These are phyloP conservation scores for Fraxinus pennsylvanica DNA, from an alignment of 257 asterid species.

Conservation along the genomic window DNA sequence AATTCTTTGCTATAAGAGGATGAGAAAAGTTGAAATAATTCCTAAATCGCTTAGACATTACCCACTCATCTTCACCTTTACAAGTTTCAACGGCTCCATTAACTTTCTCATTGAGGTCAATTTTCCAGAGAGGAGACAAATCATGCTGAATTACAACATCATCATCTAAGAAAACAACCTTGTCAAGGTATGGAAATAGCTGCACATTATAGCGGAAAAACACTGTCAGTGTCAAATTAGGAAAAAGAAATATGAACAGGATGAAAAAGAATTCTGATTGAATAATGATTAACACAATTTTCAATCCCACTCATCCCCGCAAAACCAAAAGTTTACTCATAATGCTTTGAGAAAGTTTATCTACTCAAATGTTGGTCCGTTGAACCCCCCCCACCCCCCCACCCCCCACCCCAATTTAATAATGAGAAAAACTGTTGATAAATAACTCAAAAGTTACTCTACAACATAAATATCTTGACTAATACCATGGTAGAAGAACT, in stretches of 20 bases:
- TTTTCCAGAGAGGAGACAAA: constrained; percentile 86
- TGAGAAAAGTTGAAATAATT: constrained; percentile 97
- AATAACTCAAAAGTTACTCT: not conserved
- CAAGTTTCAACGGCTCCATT: constrained; percentile 99
- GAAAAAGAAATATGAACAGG: constrained; percentile 24
- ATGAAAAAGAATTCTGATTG: constrained; percentile 6
- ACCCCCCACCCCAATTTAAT: not conserved
- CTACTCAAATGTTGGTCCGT: constrained; percentile 3
- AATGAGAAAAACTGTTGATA: not conserved
- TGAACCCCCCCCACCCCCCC: constrained; percentile 4
- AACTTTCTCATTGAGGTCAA: constrained; percentile 81
- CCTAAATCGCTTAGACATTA: constrained; percentile 88
- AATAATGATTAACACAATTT: constrained; percentile 4
- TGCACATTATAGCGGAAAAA: constrained; percentile 44
- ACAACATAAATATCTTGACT: not conserved
- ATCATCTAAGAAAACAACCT: constrained; percentile 96
- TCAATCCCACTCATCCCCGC: constrained; percentile 19
- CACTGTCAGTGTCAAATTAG: constrained; percentile 24
- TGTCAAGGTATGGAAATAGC: constrained; percentile 92
- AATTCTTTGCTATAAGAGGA: constrained; percentile 73
- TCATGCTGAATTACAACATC: constrained; percentile 93
- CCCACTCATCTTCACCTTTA: constrained; percentile 97
- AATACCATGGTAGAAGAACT: not conserved
- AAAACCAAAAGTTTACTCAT: constrained; percentile 13
- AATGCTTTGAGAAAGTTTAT: constrained; percentile 11